Evolutionary conservation across 352 stramenopile species (phyloP), one percentile per base, ranked within the genome.

Genomic region (Phytophthora ramorum): DNA sequence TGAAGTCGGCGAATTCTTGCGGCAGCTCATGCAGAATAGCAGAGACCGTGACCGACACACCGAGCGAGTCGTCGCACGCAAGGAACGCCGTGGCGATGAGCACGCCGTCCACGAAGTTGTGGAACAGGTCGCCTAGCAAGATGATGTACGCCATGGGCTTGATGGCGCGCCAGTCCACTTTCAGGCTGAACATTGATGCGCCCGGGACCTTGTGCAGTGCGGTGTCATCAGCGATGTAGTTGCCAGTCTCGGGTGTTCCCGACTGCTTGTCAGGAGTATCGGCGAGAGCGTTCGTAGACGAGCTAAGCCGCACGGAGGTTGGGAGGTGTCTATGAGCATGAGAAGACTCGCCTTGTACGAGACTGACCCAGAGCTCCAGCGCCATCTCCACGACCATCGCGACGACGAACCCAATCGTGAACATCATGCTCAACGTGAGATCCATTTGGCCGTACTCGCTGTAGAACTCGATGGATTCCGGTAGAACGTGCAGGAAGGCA

Each of bases 81-180:
- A 86, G 57, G 44, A 92, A 92, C 0, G 80, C 80, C 10, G 73
- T 83, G 14, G 73, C 64, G 45, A 89, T 81, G 26, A 96, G 81
- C 10, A 96, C 76, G 19, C 90, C 91, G 69, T 97, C 91, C 12
- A 87, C 79, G 72, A 97, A 97, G 81, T 96, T 96, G 66, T 97
- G 87, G 60, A 96, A 90, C 28, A 87, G 58, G 58, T 97, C 91
- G 16, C 89, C 91, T n/a, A 96, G 34, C 12, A 93, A 70, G 60
- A 97, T 88, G 52, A 87, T 82, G 63, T 81, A 85, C 7, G 76
- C 76, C 76, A 85, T 85, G 1, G 76, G 76, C 22, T 81, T 81
- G 61, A 85, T 85, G 20, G 22, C 38, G 9, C 50, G 22, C 76
- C 76, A 85, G 7, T 82, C 51, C 4, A 82, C 73, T 26, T 56